Evolutionary conservation across 495 filamentous ascomycete genomes (phyloP).

Genomic region (Pyrenula massariospora): DNA sequence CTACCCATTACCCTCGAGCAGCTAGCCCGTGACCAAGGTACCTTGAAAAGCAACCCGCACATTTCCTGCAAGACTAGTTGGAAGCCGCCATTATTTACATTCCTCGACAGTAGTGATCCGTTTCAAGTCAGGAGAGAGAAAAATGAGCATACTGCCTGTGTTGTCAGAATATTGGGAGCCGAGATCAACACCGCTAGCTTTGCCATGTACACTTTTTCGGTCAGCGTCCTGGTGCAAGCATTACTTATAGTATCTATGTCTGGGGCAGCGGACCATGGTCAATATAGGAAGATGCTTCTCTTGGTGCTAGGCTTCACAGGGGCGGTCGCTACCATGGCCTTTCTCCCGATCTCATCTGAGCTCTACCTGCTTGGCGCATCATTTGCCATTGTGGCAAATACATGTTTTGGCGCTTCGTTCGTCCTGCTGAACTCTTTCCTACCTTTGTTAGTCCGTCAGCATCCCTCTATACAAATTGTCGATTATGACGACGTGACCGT

Average conservation of each 20-base stretch:
- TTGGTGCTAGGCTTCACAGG: constrained; percentile 75
- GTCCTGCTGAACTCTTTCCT: constrained; percentile 78
- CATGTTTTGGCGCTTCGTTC: constrained; percentile 78
- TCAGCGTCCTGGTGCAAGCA: constrained; percentile 81
- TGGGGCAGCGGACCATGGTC: constrained; percentile 90
- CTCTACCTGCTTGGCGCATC: constrained; percentile 72
- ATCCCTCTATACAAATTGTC: constrained; percentile 36
- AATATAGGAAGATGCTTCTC: constrained; percentile 78
- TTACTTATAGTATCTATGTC: constrained; percentile 90
- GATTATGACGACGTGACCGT: constrained; percentile 8
- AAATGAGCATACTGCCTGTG: constrained; percentile 30
- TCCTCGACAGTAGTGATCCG: constrained; percentile 1
- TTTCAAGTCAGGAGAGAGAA: constrained; percentile 3
- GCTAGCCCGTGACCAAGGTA: constrained; percentile 78
- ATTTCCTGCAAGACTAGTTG: constrained; percentile 54
- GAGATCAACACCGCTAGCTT: constrained; percentile 95
- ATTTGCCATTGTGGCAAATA: constrained; percentile 81
- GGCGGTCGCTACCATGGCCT: constrained; percentile 74
- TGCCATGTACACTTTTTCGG: constrained; percentile 94
- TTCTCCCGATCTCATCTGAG: constrained; percentile 61
- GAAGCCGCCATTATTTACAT: constrained; percentile 17
- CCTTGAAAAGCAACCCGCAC: constrained; percentile 61
- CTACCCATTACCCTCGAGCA: constrained; percentile 95
- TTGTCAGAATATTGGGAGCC: constrained; percentile 68
- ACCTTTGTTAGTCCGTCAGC: constrained; percentile 67